A percentile compares a stretch with the other conserved stretches of the same genome.
Evolutionary conservation across 2,329 filamentous ascomycete species (phyloP).

Genomic region (Lasiodiplodia gonubiensis): DNA sequence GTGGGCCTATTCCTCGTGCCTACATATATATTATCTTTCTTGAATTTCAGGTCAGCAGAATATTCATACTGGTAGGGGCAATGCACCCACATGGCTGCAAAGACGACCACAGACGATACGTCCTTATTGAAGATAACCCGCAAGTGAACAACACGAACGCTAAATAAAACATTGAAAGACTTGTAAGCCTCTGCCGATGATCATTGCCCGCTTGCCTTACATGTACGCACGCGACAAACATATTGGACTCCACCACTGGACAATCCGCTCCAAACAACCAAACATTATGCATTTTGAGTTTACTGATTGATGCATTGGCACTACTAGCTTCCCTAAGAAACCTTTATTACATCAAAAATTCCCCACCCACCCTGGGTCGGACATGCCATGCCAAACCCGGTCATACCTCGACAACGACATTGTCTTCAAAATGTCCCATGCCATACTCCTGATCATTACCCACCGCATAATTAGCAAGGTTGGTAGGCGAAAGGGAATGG

Average conservation of each 20-base stretch:
- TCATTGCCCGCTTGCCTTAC: too few species aligned
- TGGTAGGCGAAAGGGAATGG: background rate
- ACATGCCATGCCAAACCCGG: background rate
- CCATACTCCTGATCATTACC: background rate
- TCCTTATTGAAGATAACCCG: background rate
- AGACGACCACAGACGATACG: background rate
- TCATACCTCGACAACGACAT: constrained; percentile 3
- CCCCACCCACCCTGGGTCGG: background rate
- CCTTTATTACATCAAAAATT: background rate
- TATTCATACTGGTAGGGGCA: background rate
- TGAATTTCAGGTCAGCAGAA: background rate
- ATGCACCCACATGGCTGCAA: background rate
- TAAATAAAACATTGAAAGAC: too few species aligned
- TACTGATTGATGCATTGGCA: background rate
- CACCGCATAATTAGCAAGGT: background rate
- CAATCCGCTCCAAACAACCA: background rate
- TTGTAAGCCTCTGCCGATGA: too few species aligned
- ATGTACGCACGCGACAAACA: too few species aligned
- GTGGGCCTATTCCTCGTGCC: background rate
- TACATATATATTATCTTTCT: background rate
- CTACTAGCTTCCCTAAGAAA: background rate
- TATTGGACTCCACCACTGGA: too few species aligned
- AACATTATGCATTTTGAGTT: background rate
- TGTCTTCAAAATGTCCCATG: constrained; percentile 12
- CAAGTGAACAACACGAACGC: background rate